These are phyloP conservation scores for Sophora flavescens DNA, from an alignment of 306 rosid genomes.

Conservation along the genomic window DNA sequence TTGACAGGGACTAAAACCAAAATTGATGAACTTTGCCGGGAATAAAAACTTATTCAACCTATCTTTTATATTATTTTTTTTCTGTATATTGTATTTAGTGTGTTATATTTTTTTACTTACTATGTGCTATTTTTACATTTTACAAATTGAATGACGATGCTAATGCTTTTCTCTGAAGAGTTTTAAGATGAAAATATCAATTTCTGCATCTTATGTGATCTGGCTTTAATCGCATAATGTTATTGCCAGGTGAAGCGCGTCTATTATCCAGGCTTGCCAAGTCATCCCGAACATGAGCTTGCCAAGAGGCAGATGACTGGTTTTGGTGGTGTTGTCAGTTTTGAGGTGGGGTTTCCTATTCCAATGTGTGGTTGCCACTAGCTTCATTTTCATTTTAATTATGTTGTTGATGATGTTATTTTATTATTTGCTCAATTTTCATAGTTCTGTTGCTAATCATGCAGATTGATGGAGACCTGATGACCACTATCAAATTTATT, in stretches of 20 bases:
- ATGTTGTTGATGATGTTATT: conserved; percentile 1
- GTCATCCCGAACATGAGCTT: conserved; percentile 87
- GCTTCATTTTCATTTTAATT: not conserved
- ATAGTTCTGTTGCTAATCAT: conserved; percentile 25
- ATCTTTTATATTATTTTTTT: not conserved
- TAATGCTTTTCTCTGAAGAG: not conserved
- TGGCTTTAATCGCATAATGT: conserved; percentile 33
- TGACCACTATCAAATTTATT: conserved; percentile 63
- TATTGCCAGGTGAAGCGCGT: conserved; percentile 73
- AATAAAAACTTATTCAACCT: too few species aligned
- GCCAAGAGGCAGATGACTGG: conserved; percentile 94
- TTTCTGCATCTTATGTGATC: not conserved
- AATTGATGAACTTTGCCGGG: too few species aligned
- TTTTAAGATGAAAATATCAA: not conserved
- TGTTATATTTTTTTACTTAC: not conserved
- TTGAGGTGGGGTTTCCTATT: conserved; percentile 64
- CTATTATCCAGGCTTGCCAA: conserved; percentile 83
- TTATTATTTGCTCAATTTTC: conserved; percentile 6
- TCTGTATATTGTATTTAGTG: not conserved
- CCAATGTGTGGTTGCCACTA: not conserved
- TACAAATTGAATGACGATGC: not conserved
- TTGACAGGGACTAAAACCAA: too few species aligned
- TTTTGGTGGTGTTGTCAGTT: conserved; percentile 93
- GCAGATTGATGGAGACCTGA: conserved; percentile 85
- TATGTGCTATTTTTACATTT: not conserved